phyloP scores from a whole-genome alignment of 2,329 filamentous ascomycete species.

The Knufia petricola region DNA sequence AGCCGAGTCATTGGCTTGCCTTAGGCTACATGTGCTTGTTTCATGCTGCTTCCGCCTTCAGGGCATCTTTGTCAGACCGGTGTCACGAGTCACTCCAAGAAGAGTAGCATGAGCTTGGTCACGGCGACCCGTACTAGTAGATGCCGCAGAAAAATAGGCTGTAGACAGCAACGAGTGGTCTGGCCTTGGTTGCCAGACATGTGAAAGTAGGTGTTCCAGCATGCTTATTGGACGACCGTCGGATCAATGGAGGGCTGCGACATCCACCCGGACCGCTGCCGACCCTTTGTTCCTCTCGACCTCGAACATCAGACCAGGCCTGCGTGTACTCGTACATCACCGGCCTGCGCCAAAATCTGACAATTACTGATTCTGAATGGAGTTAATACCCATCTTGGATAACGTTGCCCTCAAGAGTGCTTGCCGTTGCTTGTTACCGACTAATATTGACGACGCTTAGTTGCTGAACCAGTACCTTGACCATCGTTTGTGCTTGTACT shows the following conservation, averaged over 20 bases:
- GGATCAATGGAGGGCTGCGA: neutral
- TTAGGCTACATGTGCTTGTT: no score
- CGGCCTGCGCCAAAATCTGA: neutral
- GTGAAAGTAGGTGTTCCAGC: neutral
- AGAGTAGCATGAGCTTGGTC: no score
- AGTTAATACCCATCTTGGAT: no score
- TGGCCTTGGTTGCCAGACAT: neutral
- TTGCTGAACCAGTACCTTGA: neutral
- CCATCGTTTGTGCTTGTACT: neutral
- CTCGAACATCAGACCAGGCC: neutral
- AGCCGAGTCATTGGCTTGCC: no score
- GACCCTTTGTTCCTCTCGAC: neutral
- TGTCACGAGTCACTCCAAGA: no score
- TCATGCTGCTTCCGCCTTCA: no score
- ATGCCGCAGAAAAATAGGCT: neutral
- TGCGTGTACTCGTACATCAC: no score
- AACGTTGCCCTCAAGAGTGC: no score
- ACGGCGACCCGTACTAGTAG: no score
- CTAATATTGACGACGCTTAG: no score
- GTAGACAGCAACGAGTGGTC: neutral
- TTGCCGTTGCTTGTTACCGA: neutral
- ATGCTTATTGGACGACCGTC: neutral
- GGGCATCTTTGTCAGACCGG: no score
- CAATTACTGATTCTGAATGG: neutral
- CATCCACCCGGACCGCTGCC: neutral